These are phyloP conservation scores for sunflower (Helianthus annuus) DNA, from an alignment of 129 eudicot species.

Conservation along the genomic window DNA sequence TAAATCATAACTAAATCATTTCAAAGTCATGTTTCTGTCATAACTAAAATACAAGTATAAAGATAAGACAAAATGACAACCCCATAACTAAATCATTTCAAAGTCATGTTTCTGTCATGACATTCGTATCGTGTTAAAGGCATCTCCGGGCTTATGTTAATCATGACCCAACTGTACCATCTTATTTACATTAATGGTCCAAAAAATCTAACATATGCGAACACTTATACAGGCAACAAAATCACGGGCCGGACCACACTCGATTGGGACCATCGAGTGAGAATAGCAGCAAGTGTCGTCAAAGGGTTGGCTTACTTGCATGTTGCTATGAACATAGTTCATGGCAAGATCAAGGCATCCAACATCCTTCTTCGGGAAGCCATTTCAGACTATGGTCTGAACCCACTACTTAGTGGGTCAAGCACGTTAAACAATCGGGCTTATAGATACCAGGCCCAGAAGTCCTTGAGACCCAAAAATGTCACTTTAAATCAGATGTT, in stretches of 20 bases:
- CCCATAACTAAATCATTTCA: background rate
- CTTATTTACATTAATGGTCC: background rate
- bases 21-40: too few species aligned
- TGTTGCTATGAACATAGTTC: background rate
- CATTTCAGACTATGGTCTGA: background rate
- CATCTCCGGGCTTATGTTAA: background rate
- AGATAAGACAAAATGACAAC: too few species aligned
- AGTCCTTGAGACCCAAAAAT: background rate
- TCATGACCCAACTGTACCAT: background rate
- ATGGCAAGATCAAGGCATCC: conserved; percentile 4
- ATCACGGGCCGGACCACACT: background rate
- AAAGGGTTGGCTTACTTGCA: conserved; percentile 3
- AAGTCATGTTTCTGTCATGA: background rate
- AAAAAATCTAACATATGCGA: background rate
- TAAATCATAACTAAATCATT: too few species aligned
- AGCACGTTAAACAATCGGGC: background rate
- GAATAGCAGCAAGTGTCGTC: background rate
- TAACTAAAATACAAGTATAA: too few species aligned
- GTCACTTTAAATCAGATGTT: background rate
- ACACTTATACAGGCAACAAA: background rate
- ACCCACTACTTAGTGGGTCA: background rate
- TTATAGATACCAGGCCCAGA: conserved; percentile 3
- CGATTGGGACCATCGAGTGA: background rate
- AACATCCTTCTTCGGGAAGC: conserved; percentile 1
- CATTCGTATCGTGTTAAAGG: background rate